A percentile compares a stretch with the other conserved stretches of the same genome.
Conservation (phyloP, 2,329 filamentous ascomycete species). For the Calonectria pseudoturangicola region DNA sequence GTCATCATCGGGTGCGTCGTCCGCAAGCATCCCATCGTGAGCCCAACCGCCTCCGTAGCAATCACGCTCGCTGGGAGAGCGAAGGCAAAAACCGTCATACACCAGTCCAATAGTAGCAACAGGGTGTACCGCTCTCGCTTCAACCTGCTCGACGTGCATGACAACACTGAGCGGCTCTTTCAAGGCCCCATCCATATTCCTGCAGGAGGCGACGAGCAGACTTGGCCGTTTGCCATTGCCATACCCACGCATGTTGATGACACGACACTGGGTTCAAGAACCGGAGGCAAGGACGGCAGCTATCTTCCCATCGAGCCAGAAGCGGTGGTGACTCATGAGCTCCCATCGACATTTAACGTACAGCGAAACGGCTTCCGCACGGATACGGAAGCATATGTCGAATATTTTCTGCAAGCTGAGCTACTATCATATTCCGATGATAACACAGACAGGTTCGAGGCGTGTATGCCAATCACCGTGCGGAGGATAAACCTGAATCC, state of each 20-base stretch:
- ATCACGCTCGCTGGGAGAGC: conserved; percentile 52
- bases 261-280: background rate
- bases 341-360: conserved; percentile 36
- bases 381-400: conserved; percentile 38
- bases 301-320: background rate
- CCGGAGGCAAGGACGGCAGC: background rate
- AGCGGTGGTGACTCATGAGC: background rate
- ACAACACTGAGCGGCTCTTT: conserved; percentile 39
- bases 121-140: conserved; percentile 51
- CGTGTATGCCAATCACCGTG: conserved; percentile 51
- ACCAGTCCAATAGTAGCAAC: conserved; percentile 32
- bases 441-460: conserved; percentile 31
- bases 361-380: background rate
- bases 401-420: conserved; percentile 60
- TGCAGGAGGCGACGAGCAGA: background rate
- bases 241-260: conserved; percentile 50
- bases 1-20: conserved; percentile 53
- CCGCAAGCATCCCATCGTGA: conserved; percentile 48
- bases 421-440: conserved; percentile 41
- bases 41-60: conserved; percentile 45
- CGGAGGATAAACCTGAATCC: conserved; percentile 20
- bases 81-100: conserved; percentile 52
- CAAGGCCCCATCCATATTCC: conserved; percentile 54
- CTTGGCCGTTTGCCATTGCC: conserved; percentile 56
- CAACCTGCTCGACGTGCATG: conserved; percentile 47